Base-by-base conservation (phyloP, 352 stramenopile genomes). In the Phytophthora constricta region DNA sequence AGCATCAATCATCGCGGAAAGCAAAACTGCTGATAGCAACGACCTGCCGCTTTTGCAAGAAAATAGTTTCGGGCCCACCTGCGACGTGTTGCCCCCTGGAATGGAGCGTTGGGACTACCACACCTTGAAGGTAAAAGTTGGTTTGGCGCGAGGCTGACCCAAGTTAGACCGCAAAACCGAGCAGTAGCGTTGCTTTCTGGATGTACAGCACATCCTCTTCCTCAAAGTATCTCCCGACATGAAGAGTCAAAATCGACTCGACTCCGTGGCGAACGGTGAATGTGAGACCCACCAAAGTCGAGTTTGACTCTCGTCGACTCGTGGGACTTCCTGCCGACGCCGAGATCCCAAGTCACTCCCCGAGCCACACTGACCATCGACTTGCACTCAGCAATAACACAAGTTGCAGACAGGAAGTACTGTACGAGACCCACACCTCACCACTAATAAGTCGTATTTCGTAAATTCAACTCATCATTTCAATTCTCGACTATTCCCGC, bases 121-220 rank as follows among this genome's bases (percentile, higher is more conserved):
- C 58, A 76, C 63, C 5, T 33, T 72, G 20, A 72, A 72, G 52
- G 47, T 72, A 1, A 62, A 72, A 58, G 56, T 76, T 3, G 68
- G 68, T 23, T 52, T 72, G 17, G 47, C 48, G n/a, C 53, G 48
- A 5, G 20, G n/a, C 23, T 76, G 68, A 39, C 13, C 27, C 1
- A 27, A 58, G 14, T 48, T 76, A 31, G 52, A 72, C 31, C 28
- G 26, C 16, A 68, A 62, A 25, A 55, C 58, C 8, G 54, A 68
- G 26, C 49, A 72, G 22, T 76, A 56, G 68, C 48, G 51, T 8
- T 7, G 8, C 4, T 69, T 76, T 62, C 62, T 62, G 13, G 62
- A 62, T 13, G 52, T 76, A 13, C 26, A 61, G 27, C 70, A 65
- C 43, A 33, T 72, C 16, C 63, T 76, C 17, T 67, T 54, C 57